Evolutionary conservation across 352 stramenopile species (phyloP).

Genomic region (Phytophthora ramorum): DNA sequence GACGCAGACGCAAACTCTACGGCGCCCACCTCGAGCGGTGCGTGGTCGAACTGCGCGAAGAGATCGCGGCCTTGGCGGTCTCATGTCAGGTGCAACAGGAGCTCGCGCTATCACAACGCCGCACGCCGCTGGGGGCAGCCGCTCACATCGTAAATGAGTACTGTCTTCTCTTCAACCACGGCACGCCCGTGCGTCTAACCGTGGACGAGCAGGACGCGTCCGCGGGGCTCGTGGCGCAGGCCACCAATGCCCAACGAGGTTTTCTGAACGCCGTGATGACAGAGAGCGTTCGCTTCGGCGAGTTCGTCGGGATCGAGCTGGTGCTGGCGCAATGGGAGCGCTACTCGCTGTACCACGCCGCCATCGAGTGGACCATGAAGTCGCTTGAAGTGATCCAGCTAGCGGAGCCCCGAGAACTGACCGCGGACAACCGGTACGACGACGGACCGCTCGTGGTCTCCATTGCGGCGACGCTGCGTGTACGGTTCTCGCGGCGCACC

Average conservation of each 20-base stretch:
- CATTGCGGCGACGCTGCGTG: constrained; percentile 32
- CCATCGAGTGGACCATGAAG: constrained; percentile 44
- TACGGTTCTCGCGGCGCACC: constrained; percentile 50
- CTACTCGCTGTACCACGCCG: constrained; percentile 50
- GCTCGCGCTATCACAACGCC: constrained; percentile 24
- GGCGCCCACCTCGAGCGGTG: constrained; percentile 38
- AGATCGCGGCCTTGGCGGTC: constrained; percentile 45
- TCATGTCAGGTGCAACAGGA: constrained; percentile 31
- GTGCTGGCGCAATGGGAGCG: constrained; percentile 55
- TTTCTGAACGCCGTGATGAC: constrained; percentile 51
- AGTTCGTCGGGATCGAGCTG: constrained; percentile 42
- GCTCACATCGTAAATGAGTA: constrained; percentile 53
- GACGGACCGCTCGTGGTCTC: constrained; percentile 28
- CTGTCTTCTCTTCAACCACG: constrained; percentile 50
- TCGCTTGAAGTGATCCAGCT: constrained; percentile 41
- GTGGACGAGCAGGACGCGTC: constrained; percentile 29
- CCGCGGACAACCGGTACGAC: constrained; percentile 37
- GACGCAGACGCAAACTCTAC: constrained; percentile 54
- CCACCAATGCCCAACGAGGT: constrained; percentile 26
- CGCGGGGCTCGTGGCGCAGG: constrained; percentile 13
- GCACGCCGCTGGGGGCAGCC: constrained; percentile 23
- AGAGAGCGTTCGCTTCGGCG: constrained; percentile 47
- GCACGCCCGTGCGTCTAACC: constrained; percentile 46
- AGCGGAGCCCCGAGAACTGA: constrained; percentile 7
- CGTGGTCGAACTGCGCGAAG: constrained; percentile 49